Evolutionary conservation across 768 basidiomycete species (phyloP), one percentile per base, ranked within the genome.

Genomic region (Mycena venus): DNA sequence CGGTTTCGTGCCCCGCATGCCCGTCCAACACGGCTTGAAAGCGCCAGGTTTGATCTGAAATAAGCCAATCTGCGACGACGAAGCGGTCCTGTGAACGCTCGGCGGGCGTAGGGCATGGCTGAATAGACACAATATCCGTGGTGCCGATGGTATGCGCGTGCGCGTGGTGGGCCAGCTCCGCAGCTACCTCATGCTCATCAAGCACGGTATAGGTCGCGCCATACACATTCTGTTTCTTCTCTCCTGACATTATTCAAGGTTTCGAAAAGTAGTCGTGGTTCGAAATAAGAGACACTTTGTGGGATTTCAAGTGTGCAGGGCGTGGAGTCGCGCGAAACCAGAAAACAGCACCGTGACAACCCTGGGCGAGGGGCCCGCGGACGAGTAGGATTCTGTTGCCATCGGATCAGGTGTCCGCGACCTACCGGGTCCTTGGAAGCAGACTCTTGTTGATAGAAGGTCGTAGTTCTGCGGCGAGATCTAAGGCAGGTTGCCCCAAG

Each of bases 1-100:
- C 89, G 0, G 88, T 85, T 44, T 89, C 86, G 70, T 86, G 85
- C 8, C 88, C 88, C 2, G 84, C 86, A 75, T 90, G 88, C 85
- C 90, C 89, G 70, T 91, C 89, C 73, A 89, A 88, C 21, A 90
- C 77, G 32, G 83, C 88, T 29, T 85, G 83, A 63, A 90, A 87
- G 2, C 79, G 77, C 88, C 89, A 90, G 19, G 75, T 81, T 8
- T 86, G 86, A 64, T 81, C 82, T 17, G 78, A 27, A 11, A 89
- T 72, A 9, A 72, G 64, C 86, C 87, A 88, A 58, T 88, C 82
- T 38, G 84, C 77, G 53, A 88, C 81, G 25, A 84, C 79, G 75
- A 83, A 84, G 25, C 90, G 84, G 79, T 91, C 90, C 77, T 91
- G 89, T 71, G 80, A 88, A 7, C 80, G 77, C 27, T 82, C 80